Conservation (phyloP, 768 basidiomycete genomes). For the Lactifluus hygrophoroides region DNA sequence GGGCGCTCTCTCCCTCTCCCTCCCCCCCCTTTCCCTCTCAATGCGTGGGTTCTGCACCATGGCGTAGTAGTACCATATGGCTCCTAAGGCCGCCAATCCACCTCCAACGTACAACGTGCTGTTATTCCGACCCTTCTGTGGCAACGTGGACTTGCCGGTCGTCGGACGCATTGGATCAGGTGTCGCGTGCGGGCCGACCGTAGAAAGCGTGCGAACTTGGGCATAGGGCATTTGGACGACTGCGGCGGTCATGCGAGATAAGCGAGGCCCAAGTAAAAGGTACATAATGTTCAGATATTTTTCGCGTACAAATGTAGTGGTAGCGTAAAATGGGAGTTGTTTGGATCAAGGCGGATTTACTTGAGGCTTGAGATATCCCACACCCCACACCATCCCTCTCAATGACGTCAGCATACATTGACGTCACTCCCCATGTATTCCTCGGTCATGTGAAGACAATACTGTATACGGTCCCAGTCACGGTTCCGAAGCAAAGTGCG, state of each 20-base stretch:
- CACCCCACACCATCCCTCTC: no score
- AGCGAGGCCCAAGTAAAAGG: background rate
- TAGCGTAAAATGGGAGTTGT: no score
- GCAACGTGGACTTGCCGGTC: background rate
- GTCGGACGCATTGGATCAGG: conserved; percentile 3
- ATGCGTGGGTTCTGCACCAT: background rate
- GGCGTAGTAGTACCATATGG: conserved; percentile 17
- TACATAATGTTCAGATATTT: background rate
- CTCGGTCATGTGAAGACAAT: no score
- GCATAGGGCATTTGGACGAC: background rate
- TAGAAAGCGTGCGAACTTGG: background rate
- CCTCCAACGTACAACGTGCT: conserved; percentile 2
- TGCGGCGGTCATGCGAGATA: background rate
- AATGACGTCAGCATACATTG: no score
- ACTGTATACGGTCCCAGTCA: no score
- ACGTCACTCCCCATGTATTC: no score
- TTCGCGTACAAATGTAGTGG: background rate
- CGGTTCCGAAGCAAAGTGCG: no score
- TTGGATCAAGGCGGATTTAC: no score
- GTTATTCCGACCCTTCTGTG: background rate
- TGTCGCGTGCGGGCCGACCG: background rate
- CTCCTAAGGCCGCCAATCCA: conserved; percentile 5
- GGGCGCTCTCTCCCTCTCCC: background rate
- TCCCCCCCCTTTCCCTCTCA: conserved; percentile 2
- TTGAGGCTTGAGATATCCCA: no score